These are phyloP conservation scores for Monosporozyma solicola DNA, from an alignment of 805 yeast species.

Conservation along the genomic window DNA sequence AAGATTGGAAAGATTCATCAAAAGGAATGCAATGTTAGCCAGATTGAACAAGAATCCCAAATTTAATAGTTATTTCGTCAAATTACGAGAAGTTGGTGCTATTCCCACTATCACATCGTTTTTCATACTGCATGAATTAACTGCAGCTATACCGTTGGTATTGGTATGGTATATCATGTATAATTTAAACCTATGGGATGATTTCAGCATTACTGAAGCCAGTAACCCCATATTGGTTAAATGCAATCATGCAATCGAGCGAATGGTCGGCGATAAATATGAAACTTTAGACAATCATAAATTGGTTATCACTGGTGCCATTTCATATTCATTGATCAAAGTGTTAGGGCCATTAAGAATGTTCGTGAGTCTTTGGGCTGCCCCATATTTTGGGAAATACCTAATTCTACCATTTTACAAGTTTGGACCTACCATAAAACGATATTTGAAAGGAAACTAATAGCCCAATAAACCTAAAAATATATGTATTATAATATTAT, in stretches of 20 bases:
- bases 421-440: constrained; percentile 2
- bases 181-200: constrained; percentile 35
- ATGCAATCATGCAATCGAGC: constrained; percentile 51
- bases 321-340: constrained; percentile 65
- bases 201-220: constrained; percentile 10
- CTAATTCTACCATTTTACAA: constrained; percentile 15
- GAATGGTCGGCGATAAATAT: constrained; percentile 35
- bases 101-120: constrained; percentile 44
- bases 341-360: constrained; percentile 29
- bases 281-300: constrained; percentile 38
- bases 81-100: constrained; percentile 25
- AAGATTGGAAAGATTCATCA: constrained; percentile 8
- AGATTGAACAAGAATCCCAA: constrained; percentile 21
- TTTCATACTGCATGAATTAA: constrained; percentile 58
- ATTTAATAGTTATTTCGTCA: constrained; percentile 20
- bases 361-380: constrained; percentile 27
- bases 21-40: constrained; percentile 20
- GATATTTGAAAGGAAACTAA: not conserved
- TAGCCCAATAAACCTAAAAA: not conserved
- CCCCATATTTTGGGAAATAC: constrained; percentile 26
- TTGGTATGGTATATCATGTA: constrained; percentile 62
- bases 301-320: constrained; percentile 61
- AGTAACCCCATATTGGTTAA: constrained; percentile 37
- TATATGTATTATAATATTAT: not conserved
- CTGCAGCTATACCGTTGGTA: constrained; percentile 65